A percentile compares a stretch with the other conserved stretches of the same genome.
phyloP scores from a whole-genome alignment of 2,329 filamentous ascomycete genomes.

The Thermomyces lanuginosus region DNA sequence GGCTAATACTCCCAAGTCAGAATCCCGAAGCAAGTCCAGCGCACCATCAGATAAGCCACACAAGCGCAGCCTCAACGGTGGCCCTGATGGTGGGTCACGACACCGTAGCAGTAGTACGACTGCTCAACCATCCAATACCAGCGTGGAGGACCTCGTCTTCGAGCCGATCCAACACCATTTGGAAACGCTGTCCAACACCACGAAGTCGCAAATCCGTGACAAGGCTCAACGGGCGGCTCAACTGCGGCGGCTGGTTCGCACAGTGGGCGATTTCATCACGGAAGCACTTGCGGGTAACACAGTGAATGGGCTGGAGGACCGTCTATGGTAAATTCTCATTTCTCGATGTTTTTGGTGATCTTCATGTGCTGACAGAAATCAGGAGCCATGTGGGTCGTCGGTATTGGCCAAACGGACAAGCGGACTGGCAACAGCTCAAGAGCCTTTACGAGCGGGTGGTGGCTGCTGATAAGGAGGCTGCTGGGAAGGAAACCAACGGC shows the following conservation, averaged over 20 bases:
- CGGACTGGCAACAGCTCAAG: constrained; percentile 19
- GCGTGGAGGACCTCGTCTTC: constrained; percentile 30
- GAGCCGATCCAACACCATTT: constrained; percentile 30
- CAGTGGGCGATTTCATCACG: constrained; percentile 32
- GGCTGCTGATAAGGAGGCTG: constrained; percentile 12
- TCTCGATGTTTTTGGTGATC: not conserved
- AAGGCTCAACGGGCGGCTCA: constrained; percentile 28
- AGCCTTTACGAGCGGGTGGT: constrained; percentile 24
- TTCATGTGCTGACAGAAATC: constrained; percentile 13
- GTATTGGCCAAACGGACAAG: constrained; percentile 33
- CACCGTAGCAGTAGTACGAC: constrained; percentile 24
- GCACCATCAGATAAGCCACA: constrained; percentile 19
- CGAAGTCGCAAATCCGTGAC: constrained; percentile 29
- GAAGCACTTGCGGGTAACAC: constrained; percentile 21
- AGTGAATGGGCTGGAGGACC: constrained; percentile 25
- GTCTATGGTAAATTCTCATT: constrained; percentile 26
- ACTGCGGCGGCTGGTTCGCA: constrained; percentile 27
- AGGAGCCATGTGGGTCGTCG: constrained; percentile 30
- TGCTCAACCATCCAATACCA: constrained; percentile 15
- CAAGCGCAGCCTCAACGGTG: constrained; percentile 18
- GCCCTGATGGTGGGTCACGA: constrained; percentile 20
- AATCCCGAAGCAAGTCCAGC: constrained; percentile 21
- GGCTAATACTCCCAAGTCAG: constrained; percentile 25
- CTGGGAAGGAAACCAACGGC: constrained; percentile 13
- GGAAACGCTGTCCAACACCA: constrained; percentile 28